Base-by-base conservation (phyloP, 352 stramenopile species). In the Globisporangium solare region DNA sequence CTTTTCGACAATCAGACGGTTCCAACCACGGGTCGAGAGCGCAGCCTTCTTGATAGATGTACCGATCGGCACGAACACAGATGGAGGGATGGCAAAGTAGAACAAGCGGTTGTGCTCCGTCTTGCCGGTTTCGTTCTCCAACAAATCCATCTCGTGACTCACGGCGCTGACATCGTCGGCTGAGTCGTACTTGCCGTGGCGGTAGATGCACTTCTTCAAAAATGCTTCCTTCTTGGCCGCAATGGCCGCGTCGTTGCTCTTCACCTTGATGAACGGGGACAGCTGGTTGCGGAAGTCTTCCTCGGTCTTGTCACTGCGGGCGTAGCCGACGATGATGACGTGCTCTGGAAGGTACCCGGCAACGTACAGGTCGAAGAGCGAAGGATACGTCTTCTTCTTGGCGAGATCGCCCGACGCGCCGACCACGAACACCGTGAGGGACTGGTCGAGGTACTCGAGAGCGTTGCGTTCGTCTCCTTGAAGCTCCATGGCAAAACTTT, bases 1-100 rank as follows among this genome's bases (percentile, higher is more conserved):
- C 71, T 99, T 99, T 74, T 99, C 97, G 6, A 99, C 84, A 48
- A 99, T 97, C 21, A 99, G 82, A 21, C 96, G 80, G 54, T 96
- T 98, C 88, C 94, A 99, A 42, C 94, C 95, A 37, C 64, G 83
- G 42, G 70, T 71, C n/a, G 89, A 83, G 41, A 98, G 86, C 35
- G 79, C 89, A 35, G 79, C 75, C 63, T 86, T 80, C 70, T 97
- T 97, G 61, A 99, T 98, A 47, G 91, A 94, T 40, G 81, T 87
- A 39, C 81, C 92, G 21, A 96, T 95, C 31, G 94, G 86, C 39
- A 94, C 91, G 73, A 99, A 99, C 3, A 98, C 93, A 62, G 91
- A 97, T 13, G 96, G 95, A 22, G 96, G 96, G 54, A 99, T 97
- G 48, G 95, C 96, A 67, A 99, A 98, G 75, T 99, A 99, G 71